phyloP scores from a whole-genome alignment of 371 early-diverging fungal genomes.

The Mucor irregularis region DNA sequence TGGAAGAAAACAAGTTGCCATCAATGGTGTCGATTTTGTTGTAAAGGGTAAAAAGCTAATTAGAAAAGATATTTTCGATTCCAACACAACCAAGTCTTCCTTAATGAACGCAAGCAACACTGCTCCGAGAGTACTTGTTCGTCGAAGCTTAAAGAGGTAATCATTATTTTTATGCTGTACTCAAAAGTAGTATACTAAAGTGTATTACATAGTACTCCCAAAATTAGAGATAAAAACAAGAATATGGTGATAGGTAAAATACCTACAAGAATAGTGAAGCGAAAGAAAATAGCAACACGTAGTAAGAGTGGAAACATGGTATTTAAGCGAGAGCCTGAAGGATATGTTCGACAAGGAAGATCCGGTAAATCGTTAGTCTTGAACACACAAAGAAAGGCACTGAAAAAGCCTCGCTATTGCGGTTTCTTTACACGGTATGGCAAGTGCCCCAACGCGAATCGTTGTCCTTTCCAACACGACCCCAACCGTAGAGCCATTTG shows the following conservation, averaged over 20 bases:
- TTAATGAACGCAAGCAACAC: neutral
- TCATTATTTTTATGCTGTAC: neutral
- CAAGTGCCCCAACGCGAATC: slow-evolving; percentile 25
- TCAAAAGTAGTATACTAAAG: neutral
- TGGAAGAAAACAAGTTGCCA: slow-evolving; percentile 38
- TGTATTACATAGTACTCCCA: neutral
- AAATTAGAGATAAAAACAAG: slow-evolving; percentile 16
- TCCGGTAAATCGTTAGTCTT: slow-evolving; percentile 36
- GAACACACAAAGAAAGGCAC: slow-evolving; percentile 9
- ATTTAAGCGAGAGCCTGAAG: slow-evolving; percentile 37
- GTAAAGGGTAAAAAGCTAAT: slow-evolving; percentile 46
- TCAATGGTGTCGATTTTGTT: slow-evolving; percentile 47
- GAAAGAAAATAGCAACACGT: slow-evolving; percentile 11
- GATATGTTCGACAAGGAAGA: slow-evolving; percentile 41
- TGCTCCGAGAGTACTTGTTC: slow-evolving; percentile 18
- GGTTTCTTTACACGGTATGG: slow-evolving; percentile 50
- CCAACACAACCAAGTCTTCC: slow-evolving; percentile 6
- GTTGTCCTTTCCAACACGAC: slow-evolving; percentile 53
- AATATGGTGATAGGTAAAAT: slow-evolving; percentile 25
- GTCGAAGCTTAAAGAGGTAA: slow-evolving; percentile 24
- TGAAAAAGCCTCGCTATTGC: slow-evolving; percentile 28
- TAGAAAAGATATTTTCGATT: slow-evolving; percentile 31
- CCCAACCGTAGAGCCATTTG: slow-evolving; percentile 56
- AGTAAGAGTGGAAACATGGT: slow-evolving; percentile 48
- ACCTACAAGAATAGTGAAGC: slow-evolving; percentile 3